phyloP scores from a whole-genome alignment of 768 basidiomycete species.

The Suillus placidus region DNA sequence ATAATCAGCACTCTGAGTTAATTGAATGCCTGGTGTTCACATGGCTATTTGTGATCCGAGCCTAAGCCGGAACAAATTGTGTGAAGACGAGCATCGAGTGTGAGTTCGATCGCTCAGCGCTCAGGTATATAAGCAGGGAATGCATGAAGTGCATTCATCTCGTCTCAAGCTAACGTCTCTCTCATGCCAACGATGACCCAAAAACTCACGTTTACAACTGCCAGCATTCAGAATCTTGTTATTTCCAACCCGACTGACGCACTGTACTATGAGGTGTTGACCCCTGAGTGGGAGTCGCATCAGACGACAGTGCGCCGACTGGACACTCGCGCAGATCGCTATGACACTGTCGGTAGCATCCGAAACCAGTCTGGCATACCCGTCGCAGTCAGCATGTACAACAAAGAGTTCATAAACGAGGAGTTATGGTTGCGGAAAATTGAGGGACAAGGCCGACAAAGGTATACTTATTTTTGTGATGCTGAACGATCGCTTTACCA shows the following conservation, averaged over 20 bases:
- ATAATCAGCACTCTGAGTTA: not conserved
- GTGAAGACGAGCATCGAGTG: slow-evolving; percentile 2
- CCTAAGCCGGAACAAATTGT: not conserved
- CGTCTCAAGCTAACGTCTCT: too few relatives aligned
- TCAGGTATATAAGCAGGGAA: not conserved
- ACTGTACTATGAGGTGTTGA: slow-evolving; percentile 44
- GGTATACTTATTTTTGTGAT: slow-evolving; percentile 5
- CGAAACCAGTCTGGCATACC: slow-evolving; percentile 34
- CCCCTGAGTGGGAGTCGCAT: slow-evolving; percentile 39
- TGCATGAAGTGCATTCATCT: not conserved
- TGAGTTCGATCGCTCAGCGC: not conserved
- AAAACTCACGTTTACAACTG: slow-evolving; percentile 41
- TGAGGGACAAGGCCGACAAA: slow-evolving; percentile 17
- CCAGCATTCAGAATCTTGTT: slow-evolving; percentile 39
- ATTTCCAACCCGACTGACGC: slow-evolving; percentile 41
- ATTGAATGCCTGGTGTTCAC: not conserved
- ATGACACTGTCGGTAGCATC: slow-evolving; percentile 35
- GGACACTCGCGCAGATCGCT: slow-evolving; percentile 32
- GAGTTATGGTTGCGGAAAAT: slow-evolving; percentile 35
- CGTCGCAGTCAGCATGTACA: slow-evolving; percentile 33
- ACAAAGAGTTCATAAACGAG: slow-evolving; percentile 26
- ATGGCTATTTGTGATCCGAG: not conserved
- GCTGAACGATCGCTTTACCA: slow-evolving; percentile 1
- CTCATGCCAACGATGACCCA: slow-evolving; percentile 24
- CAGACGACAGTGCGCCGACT: slow-evolving; percentile 39